Percentiles rank a stretch among this genome's conserved stretches.
phyloP scores from a whole-genome alignment of 2,329 filamentous ascomycete species.

The Stachybotrys echinatus region DNA sequence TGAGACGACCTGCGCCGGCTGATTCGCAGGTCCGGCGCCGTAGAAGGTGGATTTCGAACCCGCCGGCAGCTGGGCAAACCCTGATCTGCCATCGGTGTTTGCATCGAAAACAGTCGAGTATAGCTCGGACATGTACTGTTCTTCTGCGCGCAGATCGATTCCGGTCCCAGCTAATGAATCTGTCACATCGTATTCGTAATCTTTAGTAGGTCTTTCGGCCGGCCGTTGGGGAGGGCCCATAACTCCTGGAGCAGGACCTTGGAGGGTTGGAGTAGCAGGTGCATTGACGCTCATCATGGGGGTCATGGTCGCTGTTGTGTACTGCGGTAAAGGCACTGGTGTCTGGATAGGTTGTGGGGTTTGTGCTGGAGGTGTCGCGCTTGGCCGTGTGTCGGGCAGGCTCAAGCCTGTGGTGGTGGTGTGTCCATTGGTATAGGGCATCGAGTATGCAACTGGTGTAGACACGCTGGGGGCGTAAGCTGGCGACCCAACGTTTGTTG shows the following conservation, averaged over 20 bases:
- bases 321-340: constrained; percentile 18
- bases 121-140: constrained; percentile 69
- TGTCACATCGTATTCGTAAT: constrained; percentile 66
- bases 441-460: constrained; percentile 23
- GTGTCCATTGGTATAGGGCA: constrained; percentile 33
- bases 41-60: constrained; percentile 55
- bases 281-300: constrained; percentile 18
- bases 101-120: constrained; percentile 48
- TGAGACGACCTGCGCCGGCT: constrained; percentile 43
- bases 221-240: constrained; percentile 59
- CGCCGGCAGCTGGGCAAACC: constrained; percentile 46
- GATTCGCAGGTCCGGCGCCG: constrained; percentile 60
- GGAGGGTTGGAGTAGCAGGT: constrained; percentile 13
- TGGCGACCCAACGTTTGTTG: constrained; percentile 29
- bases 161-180: constrained; percentile 82
- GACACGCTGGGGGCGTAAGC: constrained; percentile 27
- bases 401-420: constrained; percentile 24
- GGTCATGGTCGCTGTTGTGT: constrained; percentile 12
- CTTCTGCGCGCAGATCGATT: constrained; percentile 82
- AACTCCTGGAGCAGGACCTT: constrained; percentile 17
- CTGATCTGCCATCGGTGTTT: constrained; percentile 41
- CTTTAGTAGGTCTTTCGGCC: constrained; percentile 57
- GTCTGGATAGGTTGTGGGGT: constrained; percentile 20
- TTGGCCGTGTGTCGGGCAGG: constrained; percentile 27
- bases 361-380: constrained; percentile 23